Conservation (phyloP, 805 yeast genomes). For the Saturnispora gosingensis region DNA sequence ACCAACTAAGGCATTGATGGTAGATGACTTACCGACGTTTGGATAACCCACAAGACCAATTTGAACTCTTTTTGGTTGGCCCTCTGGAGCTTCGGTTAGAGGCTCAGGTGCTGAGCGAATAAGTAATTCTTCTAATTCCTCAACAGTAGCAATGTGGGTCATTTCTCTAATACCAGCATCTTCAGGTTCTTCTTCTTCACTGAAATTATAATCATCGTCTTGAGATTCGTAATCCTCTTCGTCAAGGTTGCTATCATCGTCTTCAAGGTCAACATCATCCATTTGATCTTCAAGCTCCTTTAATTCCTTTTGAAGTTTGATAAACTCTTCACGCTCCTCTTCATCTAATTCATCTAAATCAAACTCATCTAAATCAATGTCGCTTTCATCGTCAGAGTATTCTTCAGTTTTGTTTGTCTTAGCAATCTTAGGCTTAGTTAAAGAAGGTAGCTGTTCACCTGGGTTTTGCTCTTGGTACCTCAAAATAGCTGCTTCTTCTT, state of each 20-base stretch:
- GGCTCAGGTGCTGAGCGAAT: conserved; percentile 70
- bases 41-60: conserved; percentile 98
- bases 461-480: conserved; percentile 11
- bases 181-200: conserved; percentile 16
- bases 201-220: conserved; percentile 23
- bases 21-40: conserved; percentile 77
- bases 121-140: conserved; percentile 77
- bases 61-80: conserved; percentile 57
- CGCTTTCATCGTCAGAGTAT: conserved; percentile 10
- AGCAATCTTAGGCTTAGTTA: not conserved
- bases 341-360: conserved; percentile 17
- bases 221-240: conserved; percentile 20
- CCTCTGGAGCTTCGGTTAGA: conserved; percentile 38
- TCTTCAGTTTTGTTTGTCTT: not conserved
- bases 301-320: conserved; percentile 13
- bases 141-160: conserved; percentile 67
- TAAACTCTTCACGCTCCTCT: conserved; percentile 16
- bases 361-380: conserved; percentile 10
- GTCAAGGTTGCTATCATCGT: conserved; percentile 10
- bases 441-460: conserved; percentile 6
- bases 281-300: conserved; percentile 14
- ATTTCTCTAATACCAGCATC: conserved; percentile 33
- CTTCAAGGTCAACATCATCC: conserved; percentile 15
- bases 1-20: conserved; percentile 93
- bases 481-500: conserved; percentile 26